phyloP scores from a whole-genome alignment of 2,329 filamentous ascomycete genomes.

The Colletotrichum trifolii region DNA sequence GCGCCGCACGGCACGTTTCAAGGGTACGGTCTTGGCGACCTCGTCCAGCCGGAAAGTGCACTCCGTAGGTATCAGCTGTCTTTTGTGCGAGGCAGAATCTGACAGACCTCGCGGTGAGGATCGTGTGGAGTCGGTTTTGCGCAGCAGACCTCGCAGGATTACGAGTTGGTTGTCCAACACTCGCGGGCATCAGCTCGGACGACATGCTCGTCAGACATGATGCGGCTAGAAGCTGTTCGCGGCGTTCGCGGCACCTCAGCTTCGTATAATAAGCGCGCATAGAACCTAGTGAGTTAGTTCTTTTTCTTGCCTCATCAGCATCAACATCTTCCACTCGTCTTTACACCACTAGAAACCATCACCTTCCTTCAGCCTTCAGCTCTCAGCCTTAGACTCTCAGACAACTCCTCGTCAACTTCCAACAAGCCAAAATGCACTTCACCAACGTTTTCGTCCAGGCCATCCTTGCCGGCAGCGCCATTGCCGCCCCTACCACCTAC shows the following conservation, averaged over 20 bases:
- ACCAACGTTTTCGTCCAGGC: constrained; percentile 57
- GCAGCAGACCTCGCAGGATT: constrained; percentile 4
- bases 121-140: constrained; percentile 12
- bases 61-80: neutral
- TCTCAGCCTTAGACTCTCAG: neutral
- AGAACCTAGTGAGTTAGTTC: neutral
- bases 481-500: constrained; percentile 45
- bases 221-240: neutral
- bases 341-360: neutral
- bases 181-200: constrained; percentile 15
- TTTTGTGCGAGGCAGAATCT: neutral
- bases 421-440: constrained; percentile 40
- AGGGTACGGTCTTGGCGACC: constrained; percentile 21
- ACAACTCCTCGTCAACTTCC: constrained; percentile 1
- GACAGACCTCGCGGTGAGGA: neutral
- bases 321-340: neutral
- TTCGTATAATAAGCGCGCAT: constrained; percentile 23
- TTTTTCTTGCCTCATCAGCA: constrained; percentile 20
- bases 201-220: constrained; percentile 4
- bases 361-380: neutral
- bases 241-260: neutral
- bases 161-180: constrained; percentile 1
- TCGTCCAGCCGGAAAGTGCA: constrained; percentile 11
- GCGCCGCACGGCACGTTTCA: constrained; percentile 33
- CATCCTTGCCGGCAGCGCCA: constrained; percentile 62